phyloP scores from a whole-genome alignment of 805 yeast genomes.

The Saccharomycopsis babjevae region DNA sequence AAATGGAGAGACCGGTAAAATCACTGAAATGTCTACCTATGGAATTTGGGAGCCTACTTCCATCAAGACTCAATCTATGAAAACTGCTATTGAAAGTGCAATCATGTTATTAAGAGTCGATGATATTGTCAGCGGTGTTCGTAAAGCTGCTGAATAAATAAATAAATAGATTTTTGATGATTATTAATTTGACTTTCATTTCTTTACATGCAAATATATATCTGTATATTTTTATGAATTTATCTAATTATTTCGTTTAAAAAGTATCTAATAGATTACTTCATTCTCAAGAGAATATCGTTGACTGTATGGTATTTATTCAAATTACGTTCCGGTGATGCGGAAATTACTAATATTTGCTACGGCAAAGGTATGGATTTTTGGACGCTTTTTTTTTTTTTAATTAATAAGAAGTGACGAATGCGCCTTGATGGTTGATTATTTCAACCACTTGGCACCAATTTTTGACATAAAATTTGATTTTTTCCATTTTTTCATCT shows the following conservation, averaged over 20 bases:
- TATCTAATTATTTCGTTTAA: no score
- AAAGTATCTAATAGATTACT: background rate
- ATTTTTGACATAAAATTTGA: background rate
- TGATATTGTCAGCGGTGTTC: slow-evolving; percentile 93
- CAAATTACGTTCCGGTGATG: background rate
- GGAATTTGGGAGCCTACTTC: slow-evolving; percentile 99
- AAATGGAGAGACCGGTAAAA: slow-evolving; percentile 89
- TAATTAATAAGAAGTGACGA: background rate
- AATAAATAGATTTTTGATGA: background rate
- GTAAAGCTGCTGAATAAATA: slow-evolving; percentile 30
- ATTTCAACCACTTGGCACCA: background rate
- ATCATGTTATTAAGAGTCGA: slow-evolving; percentile 90
- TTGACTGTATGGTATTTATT: background rate
- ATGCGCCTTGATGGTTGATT: background rate
- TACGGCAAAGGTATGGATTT: background rate
- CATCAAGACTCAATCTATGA: slow-evolving; percentile 90
- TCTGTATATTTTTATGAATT: background rate
- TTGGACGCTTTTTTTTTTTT: background rate
- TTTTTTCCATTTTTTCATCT: background rate
- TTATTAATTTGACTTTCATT: background rate
- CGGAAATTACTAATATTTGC: background rate
- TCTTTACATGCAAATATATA: background rate
- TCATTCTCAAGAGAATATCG: background rate
- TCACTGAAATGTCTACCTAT: slow-evolving; percentile 89
- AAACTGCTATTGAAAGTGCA: slow-evolving; percentile 97